A percentile compares a stretch with the other conserved stretches of the same genome.
These are phyloP conservation scores for Hypoxylon sp. DNA, from an alignment of 2,329 filamentous ascomycete genomes.

Conservation along the genomic window DNA sequence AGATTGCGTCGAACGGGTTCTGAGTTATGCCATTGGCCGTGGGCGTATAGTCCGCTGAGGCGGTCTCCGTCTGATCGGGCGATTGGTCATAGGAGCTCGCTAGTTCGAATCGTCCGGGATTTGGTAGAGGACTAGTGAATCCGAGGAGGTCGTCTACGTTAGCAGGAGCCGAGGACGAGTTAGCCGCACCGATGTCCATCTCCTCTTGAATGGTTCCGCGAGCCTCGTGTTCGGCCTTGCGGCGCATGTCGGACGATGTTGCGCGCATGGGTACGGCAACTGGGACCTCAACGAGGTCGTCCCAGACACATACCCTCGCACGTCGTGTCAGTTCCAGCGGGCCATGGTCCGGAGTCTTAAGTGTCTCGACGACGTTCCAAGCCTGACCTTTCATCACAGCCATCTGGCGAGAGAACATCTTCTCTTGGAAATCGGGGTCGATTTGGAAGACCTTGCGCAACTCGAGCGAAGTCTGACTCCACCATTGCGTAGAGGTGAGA, in stretches of 20 bases:
- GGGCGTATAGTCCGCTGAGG: constrained; percentile 40
- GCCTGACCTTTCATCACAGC: constrained; percentile 99
- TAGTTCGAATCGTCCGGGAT: constrained; percentile 82
- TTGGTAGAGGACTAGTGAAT: constrained; percentile 75
- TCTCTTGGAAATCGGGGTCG: constrained; percentile 96
- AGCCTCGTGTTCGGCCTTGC: constrained; percentile 68
- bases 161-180: constrained; percentile 64
- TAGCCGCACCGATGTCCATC: constrained; percentile 87
- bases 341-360: constrained; percentile 93
- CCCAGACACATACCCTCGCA: constrained; percentile 95
- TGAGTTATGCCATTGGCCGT: constrained; percentile 45
- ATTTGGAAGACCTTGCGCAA: constrained; percentile 90
- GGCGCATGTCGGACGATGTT: constrained; percentile 86
- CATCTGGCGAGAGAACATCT: constrained; percentile 98
- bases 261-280: constrained; percentile 91
- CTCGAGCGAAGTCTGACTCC: constrained; percentile 92
- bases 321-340: constrained; percentile 92
- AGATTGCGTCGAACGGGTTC: constrained; percentile 50
- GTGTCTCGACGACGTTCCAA: constrained; percentile 98
- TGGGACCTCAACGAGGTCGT: constrained; percentile 95
- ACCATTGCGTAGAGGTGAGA: constrained; percentile 95
- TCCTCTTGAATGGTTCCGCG: constrained; percentile 78
- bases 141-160: constrained; percentile 78
- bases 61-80: constrained; percentile 55
- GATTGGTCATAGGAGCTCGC: constrained; percentile 62